A percentile compares a stretch with the other conserved stretches of the same genome.
These are phyloP conservation scores for Neurospora terricola DNA, from an alignment of 495 filamentous ascomycete genomes.

Conservation along the genomic window DNA sequence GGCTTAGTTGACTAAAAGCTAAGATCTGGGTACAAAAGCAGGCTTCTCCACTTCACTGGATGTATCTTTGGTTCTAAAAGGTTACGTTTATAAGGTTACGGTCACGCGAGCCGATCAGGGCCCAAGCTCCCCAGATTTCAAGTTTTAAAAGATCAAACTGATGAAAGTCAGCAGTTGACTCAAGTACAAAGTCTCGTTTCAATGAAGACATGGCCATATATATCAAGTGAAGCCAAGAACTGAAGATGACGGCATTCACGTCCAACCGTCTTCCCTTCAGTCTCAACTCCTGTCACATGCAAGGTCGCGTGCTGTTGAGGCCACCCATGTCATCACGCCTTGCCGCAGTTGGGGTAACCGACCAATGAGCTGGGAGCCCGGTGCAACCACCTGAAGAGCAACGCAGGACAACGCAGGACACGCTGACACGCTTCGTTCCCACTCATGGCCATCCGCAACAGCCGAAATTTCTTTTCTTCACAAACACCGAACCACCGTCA, in stretches of 20 bases:
- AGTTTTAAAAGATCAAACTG: background rate
- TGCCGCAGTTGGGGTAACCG: background rate
- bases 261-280: background rate
- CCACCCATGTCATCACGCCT: background rate
- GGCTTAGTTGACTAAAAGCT: too few species aligned
- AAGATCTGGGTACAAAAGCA: too few species aligned
- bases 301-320: background rate
- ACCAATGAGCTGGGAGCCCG: background rate
- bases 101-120: too few species aligned
- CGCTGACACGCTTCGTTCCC: background rate
- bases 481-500: background rate
- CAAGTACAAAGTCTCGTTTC: background rate
- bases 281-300: background rate
- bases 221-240: background rate
- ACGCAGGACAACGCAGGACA: background rate
- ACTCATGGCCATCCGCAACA: constrained; percentile 10
- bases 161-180: background rate
- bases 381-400: background rate
- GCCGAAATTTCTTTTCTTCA: constrained; percentile 16
- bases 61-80: too few species aligned
- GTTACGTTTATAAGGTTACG: too few species aligned
- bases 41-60: too few species aligned
- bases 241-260: background rate
- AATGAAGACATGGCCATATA: background rate
- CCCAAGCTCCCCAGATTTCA: background rate